A percentile compares a stretch with the other conserved stretches of the same genome.
phyloP scores from a whole-genome alignment of 345 rosid species.

The Clausena lansium region DNA sequence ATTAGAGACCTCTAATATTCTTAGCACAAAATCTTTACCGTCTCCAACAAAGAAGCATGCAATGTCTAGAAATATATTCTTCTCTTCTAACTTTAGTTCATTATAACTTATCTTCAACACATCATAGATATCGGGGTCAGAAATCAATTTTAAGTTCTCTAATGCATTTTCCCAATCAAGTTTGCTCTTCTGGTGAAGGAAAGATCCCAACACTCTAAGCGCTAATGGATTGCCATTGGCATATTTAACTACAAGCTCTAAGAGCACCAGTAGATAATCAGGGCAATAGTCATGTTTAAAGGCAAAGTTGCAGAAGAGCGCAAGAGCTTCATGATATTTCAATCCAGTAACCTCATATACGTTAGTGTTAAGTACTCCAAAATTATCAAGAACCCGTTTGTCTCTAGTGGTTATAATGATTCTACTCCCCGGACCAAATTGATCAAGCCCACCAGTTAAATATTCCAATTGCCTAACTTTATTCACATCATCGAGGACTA shows the following conservation, averaged over 20 bases:
- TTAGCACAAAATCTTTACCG: too few species aligned
- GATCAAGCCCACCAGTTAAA: background rate
- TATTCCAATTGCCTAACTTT: background rate
- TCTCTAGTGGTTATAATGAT: slow-evolving; percentile 3
- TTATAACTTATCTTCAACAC: too few species aligned
- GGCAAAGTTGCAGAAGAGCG: background rate
- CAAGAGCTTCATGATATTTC: slow-evolving; percentile 1
- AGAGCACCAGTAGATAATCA: background rate
- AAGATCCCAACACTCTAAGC: background rate
- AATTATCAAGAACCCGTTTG: background rate
- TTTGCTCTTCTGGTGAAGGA: background rate
- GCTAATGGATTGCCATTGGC: slow-evolving; percentile 22
- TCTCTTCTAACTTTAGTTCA: too few species aligned
- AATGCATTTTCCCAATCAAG: too few species aligned
- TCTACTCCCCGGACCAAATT: slow-evolving; percentile 10
- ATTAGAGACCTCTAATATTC: too few species aligned
- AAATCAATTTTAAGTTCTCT: too few species aligned
- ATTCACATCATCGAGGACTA: slow-evolving; percentile 8
- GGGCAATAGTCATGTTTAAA: background rate
- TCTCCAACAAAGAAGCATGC: too few species aligned
- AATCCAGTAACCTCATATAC: slow-evolving; percentile 6
- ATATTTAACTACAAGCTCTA: background rate
- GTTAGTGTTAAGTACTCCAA: background rate
- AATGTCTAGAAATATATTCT: too few species aligned
- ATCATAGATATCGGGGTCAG: too few species aligned